Evolutionary conservation across 2,329 filamentous ascomycete genomes (phyloP), one percentile per base, ranked within the genome.

Genomic region (Zymoseptoria pseudotritici): DNA sequence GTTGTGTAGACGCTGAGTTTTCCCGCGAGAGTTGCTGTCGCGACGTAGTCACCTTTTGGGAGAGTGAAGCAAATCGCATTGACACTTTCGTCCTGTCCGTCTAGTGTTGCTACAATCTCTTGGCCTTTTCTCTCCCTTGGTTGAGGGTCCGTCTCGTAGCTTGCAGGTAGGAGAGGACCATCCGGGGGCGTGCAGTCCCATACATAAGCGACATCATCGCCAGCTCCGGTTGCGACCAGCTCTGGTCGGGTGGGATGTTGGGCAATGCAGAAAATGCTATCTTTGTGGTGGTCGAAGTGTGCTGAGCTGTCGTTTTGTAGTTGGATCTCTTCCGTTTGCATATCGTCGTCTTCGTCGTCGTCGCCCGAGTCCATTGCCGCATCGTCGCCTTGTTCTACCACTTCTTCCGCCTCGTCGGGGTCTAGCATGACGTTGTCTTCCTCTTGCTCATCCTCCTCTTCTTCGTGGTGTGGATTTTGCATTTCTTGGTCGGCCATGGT

Each of bases 251-350:
- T 79, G 3, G 94, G 94, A 74, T 99, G 94, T 73, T 96, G 91
- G 19, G 93, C 91, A 73, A 99, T 94, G 76, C 90, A 86, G 79
- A 97, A 99, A 71, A 99, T 89, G 62, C 88, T 92, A 81, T 97
- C 91, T 68, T 86, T 88, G 79, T 97, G 91, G 42, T 78, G 76
- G 79, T 97, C 94, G 72, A 97, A 97, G 79, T 96, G 93, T 61
- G 91, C 93, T 66, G 87, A 81, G 66, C 91, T 95, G 80, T 99
- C 93, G 80, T 97, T 99, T 64, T 94, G 85, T 6, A 97, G 81
- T 50, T 84, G 78, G 50, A 97, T 85, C 73, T 94, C 90, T 73
- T 87, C 78, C 59, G 79, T 71, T 56, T 80, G 75, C 67, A 86
- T 82, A 26, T 79, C 77, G 42, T 79, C 77, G 56, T 83, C 81